Evolutionary conservation across 2,329 filamentous ascomycete genomes (phyloP), one percentile per base, ranked within the genome.

Genomic region (Thielaviopsis ethacetica): DNA sequence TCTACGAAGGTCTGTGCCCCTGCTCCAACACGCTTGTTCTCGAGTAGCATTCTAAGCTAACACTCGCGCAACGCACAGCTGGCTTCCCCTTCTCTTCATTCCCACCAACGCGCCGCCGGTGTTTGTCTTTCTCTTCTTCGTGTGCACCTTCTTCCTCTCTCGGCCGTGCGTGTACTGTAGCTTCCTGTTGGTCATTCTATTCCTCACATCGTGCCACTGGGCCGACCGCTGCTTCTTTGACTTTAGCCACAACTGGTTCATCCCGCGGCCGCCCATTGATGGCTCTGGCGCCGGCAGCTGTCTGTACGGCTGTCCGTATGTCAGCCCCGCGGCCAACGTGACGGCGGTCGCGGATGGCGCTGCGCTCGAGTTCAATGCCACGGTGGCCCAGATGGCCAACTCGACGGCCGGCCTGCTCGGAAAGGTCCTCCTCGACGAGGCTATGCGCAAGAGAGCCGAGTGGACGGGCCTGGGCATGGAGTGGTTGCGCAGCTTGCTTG

Each of bases 101-200:
- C 88, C 88, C 57, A 88, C 88, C 61, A 90, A 91, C 70, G 86
- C 88, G 65, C 90, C 86, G 60, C 88, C 88, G 26, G 80, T 87
- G 67, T 91, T 91, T 75, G 88, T 93, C 70, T 82, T 91, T 73
- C 81, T 89, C 72, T 89, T 93, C 77, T 85, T 98, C 75, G 79
- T 89, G 64, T 89, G 91, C 71, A 95, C 91, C 64, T 97, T 95
- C 77, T 88, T 95, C 73, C 84, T 98, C 66, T 95, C 96, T 74
- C 85, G 91, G 59, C 93, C 93, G 58, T 98, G 93, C 75, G 85
- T 95, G 66, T 98, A 98, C 79, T 98, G 93, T 80, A 95, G 90
- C 62, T 84, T 96, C 62, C 85, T 98, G 58, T 88, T 98, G 54
- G 80, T 95, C 64, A 90, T 97, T 66, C 88, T 98, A 65, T 95